Conservation (phyloP, 495 filamentous ascomycete genomes). For the Neurospora sp. region DNA sequence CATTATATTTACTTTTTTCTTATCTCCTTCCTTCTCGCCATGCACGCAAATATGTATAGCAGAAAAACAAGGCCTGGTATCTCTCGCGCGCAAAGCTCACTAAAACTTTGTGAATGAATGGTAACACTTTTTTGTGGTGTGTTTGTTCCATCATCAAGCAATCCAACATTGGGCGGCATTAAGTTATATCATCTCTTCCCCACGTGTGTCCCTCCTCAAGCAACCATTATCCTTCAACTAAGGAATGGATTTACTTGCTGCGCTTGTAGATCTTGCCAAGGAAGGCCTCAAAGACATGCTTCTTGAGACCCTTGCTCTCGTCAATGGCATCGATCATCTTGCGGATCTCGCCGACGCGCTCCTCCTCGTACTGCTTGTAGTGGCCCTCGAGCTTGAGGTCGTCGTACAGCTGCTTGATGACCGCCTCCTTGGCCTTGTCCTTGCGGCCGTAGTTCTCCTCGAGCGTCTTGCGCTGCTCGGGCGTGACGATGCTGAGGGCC, state of each 20-base stretch:
- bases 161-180: not conserved
- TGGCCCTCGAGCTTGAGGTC: conserved; percentile 72
- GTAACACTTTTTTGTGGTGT: not conserved
- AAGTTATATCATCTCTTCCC: not conserved
- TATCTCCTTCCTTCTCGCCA: not conserved
- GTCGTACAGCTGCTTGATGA: conserved; percentile 77
- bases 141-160: not conserved
- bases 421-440: conserved; percentile 65
- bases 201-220: too few relatives aligned
- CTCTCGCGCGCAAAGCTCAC: not conserved
- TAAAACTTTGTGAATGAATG: not conserved
- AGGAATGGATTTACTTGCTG: conserved; percentile 53
- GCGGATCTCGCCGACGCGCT: conserved; percentile 61
- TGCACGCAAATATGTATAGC: not conserved
- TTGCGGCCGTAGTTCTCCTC: conserved; percentile 87
- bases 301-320: conserved; percentile 78
- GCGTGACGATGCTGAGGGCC: conserved; percentile 63
- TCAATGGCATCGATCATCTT: conserved; percentile 69
- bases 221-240: too few relatives aligned
- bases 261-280: conserved; percentile 95
- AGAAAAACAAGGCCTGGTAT: not conserved
- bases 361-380: conserved; percentile 85
- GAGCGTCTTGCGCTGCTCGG: conserved; percentile 72
- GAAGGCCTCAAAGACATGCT: conserved; percentile 81
- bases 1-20: not conserved